Percentiles rank a stretch among this genome's conserved stretches.
Conservation (phyloP, 1,139 yeast genomes). For the Debaryomyces robertsiae region DNA sequence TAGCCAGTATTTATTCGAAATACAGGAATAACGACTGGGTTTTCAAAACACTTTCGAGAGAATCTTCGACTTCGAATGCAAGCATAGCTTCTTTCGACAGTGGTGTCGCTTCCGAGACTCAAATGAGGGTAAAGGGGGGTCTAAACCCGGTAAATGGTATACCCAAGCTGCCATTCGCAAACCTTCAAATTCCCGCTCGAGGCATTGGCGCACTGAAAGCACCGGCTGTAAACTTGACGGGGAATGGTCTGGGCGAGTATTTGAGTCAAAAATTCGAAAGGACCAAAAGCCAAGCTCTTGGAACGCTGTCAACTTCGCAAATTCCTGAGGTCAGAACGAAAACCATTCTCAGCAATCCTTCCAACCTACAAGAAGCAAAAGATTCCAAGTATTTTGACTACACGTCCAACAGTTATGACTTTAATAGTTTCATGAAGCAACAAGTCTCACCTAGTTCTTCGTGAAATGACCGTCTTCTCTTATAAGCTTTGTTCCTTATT, state of each 20-base stretch:
- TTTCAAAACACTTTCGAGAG: constrained; percentile 24
- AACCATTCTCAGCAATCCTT: no score
- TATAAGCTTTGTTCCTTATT: background rate
- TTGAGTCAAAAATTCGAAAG: no score
- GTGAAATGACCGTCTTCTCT: background rate
- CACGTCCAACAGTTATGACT: constrained; percentile 34
- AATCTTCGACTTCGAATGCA: constrained; percentile 14
- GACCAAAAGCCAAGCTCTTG: no score
- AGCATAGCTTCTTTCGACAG: constrained; percentile 25
- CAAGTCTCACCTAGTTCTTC: constrained; percentile 11
- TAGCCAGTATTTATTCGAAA: constrained; percentile 47
- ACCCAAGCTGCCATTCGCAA: no score
- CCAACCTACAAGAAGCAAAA: background rate
- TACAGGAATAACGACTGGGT: constrained; percentile 36
- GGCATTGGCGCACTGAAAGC: no score
- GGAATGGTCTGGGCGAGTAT: no score
- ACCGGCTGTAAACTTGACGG: no score
- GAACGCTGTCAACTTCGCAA: no score
- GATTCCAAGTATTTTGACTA: constrained; percentile 34
- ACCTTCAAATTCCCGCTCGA: no score
- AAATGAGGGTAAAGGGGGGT: constrained; percentile 21
- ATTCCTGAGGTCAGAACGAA: no score
- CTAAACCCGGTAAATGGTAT: constrained; percentile 11
- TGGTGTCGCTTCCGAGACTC: constrained; percentile 20
- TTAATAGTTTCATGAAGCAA: constrained; percentile 40